Conservation (phyloP, 2,329 filamentous ascomycete species). For the Trichoderma atroviride region DNA sequence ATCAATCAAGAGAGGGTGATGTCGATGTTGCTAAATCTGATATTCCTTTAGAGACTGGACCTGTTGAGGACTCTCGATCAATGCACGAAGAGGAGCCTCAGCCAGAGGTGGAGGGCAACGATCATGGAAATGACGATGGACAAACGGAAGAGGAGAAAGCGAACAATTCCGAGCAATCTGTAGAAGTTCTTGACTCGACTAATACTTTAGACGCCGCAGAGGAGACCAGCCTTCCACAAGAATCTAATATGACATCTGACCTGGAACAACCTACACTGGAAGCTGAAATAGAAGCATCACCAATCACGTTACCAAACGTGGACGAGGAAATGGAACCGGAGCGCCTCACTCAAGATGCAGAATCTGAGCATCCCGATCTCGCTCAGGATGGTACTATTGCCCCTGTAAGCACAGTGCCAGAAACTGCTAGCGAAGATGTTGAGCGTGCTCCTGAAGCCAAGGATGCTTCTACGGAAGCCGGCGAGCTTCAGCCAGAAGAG, state of each 20-base stretch:
- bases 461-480: conserved; percentile 9
- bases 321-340: conserved; percentile 36
- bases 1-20: background rate
- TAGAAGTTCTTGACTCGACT: conserved; percentile 26
- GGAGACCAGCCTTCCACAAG: conserved; percentile 24
- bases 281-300: conserved; percentile 1
- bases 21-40: background rate
- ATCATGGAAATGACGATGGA: conserved; percentile 23
- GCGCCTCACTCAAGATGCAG: conserved; percentile 17
- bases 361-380: conserved; percentile 19
- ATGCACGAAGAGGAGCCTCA: conserved; percentile 15
- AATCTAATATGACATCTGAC: conserved; percentile 23
- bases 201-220: conserved; percentile 27
- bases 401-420: background rate
- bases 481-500: background rate
- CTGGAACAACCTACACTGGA: conserved; percentile 20
- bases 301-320: conserved; percentile 36
- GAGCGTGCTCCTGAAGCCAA: background rate
- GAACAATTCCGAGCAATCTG: conserved; percentile 35
- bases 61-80: background rate
- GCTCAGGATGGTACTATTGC: conserved; percentile 21
- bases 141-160: conserved; percentile 38
- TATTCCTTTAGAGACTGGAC: conserved; percentile 1
- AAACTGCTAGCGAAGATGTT: background rate
- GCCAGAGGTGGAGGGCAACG: conserved; percentile 21